These are phyloP conservation scores for Elsinoe necatrix DNA, from an alignment of 2,329 filamentous ascomycete species.

Conservation along the genomic window DNA sequence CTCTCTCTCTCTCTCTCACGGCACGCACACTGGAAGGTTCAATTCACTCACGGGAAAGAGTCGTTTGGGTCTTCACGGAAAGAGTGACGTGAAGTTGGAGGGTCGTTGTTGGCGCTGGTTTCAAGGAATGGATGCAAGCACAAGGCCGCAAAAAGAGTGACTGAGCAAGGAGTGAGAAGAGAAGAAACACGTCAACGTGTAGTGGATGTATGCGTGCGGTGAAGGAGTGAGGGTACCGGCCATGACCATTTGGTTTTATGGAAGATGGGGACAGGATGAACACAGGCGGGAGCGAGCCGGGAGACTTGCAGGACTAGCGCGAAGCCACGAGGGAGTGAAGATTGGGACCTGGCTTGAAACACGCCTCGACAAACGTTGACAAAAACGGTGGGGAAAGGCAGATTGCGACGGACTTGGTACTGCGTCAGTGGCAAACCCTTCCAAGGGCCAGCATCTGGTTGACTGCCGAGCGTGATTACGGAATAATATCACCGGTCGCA, in stretches of 20 bases:
- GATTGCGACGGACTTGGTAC: conserved; percentile 5
- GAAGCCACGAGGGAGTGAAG: conserved; percentile 14
- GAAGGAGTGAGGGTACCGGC: conserved; percentile 1
- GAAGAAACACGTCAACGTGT: conserved; percentile 17
- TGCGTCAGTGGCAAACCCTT: conserved; percentile 13
- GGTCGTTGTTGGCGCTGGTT: conserved; percentile 7
- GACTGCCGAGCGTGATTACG: neutral
- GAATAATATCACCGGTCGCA: neutral
- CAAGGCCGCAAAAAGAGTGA: conserved; percentile 20
- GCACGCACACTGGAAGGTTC: conserved; percentile 5
- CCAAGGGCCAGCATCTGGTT: neutral
- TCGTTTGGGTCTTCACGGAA: conserved; percentile 6
- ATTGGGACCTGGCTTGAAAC: conserved; percentile 14
- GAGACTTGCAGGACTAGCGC: conserved; percentile 15
- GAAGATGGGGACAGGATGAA: conserved; percentile 14
- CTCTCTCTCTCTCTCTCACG: neutral
- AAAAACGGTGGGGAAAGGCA: conserved; percentile 15
- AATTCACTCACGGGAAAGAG: conserved; percentile 5
- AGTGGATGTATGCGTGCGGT: conserved; percentile 13
- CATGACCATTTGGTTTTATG: neutral
- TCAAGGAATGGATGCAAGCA: conserved; percentile 18
- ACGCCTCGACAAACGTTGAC: conserved; percentile 15
- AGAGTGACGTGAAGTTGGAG: conserved; percentile 11
- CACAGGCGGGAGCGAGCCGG: conserved; percentile 9
- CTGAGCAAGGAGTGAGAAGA: conserved; percentile 17